Evolutionary conservation across 2,329 filamentous ascomycete species (phyloP).

Genomic region (Aschersonia sp.): DNA sequence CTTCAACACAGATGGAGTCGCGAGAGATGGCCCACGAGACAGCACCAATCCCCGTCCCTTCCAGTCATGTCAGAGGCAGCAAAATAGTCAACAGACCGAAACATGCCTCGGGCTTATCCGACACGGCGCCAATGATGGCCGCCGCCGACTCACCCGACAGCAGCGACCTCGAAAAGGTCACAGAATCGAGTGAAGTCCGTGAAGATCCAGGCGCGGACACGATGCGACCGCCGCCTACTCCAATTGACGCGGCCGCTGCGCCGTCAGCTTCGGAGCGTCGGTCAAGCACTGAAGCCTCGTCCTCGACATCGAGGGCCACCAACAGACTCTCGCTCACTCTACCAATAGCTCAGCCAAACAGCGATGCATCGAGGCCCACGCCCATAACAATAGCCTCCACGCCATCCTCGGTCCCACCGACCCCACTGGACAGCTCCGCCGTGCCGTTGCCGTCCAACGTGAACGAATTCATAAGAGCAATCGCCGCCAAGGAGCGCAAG

Average conservation of each 20-base stretch:
- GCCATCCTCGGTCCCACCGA: slow-evolving; percentile 30
- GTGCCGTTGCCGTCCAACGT: slow-evolving; percentile 36
- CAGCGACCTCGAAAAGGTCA: no score
- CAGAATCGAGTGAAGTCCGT: no score
- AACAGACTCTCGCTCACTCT: slow-evolving; percentile 47
- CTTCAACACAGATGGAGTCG: no score
- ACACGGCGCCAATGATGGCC: no score
- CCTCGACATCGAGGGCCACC: slow-evolving; percentile 30
- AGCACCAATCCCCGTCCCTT: no score
- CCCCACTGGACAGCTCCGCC: slow-evolving; percentile 30
- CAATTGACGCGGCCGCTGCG: slow-evolving; percentile 22
- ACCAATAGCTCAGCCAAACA: slow-evolving; percentile 41
- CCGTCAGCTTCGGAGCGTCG: slow-evolving; percentile 10
- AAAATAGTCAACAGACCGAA: no score
- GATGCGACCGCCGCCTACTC: slow-evolving; percentile 22
- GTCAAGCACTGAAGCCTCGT: slow-evolving; percentile 8
- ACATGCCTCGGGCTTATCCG: no score
- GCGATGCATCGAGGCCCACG: slow-evolving; percentile 35
- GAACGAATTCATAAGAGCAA: slow-evolving; percentile 66
- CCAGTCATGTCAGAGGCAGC: no score
- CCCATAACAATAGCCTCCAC: slow-evolving; percentile 27
- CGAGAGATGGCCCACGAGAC: no score
- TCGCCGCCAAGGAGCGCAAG: slow-evolving; percentile 80
- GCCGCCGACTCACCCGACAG: no score
- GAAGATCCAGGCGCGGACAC: slow-evolving; percentile 5